Conservation (phyloP, 2,329 filamentous ascomycete species). For the Torrubiella hemipterigena region DNA sequence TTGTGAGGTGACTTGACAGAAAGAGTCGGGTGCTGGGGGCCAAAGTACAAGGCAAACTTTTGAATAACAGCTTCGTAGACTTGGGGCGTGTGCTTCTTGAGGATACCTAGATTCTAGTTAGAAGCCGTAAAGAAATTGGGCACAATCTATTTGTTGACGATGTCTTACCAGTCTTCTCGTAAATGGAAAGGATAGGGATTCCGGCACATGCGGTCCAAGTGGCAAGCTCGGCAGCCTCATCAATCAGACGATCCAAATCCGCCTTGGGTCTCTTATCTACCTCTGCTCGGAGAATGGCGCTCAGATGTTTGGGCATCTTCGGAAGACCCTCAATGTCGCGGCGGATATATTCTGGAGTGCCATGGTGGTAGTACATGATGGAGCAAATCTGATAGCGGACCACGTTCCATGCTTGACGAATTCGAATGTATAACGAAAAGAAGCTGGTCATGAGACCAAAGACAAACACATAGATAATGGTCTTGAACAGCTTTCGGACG, state of each 20-base stretch:
- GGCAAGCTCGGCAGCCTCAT: constrained; percentile 81
- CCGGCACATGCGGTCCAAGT: constrained; percentile 89
- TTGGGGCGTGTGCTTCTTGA: constrained; percentile 82
- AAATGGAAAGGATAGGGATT: constrained; percentile 78
- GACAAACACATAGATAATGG: constrained; percentile 52
- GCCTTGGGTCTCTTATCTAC: constrained; percentile 56
- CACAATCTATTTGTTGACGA: not conserved
- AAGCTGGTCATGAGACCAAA: constrained; percentile 64
- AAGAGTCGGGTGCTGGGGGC: constrained; percentile 58
- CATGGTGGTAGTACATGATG: constrained; percentile 88
- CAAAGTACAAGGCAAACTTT: constrained; percentile 82
- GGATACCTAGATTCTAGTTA: constrained; percentile 49
- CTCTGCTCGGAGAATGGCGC: constrained; percentile 69
- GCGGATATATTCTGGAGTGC: constrained; percentile 83
- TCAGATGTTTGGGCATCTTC: constrained; percentile 73
- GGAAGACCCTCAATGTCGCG: constrained; percentile 68
- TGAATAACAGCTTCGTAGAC: constrained; percentile 68
- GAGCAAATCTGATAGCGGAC: constrained; percentile 67
- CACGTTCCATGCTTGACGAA: constrained; percentile 68
- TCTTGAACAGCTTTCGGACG: constrained; percentile 47
- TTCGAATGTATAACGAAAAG: constrained; percentile 79
- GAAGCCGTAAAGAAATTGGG: not conserved
- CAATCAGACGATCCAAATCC: constrained; percentile 71
- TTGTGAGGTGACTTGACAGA: constrained; percentile 37
- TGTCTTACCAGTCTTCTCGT: constrained; percentile 72